These are phyloP conservation scores for Trypanosomatidae sp. DNA, from an alignment of 208 protist species.

Conservation along the genomic window DNA sequence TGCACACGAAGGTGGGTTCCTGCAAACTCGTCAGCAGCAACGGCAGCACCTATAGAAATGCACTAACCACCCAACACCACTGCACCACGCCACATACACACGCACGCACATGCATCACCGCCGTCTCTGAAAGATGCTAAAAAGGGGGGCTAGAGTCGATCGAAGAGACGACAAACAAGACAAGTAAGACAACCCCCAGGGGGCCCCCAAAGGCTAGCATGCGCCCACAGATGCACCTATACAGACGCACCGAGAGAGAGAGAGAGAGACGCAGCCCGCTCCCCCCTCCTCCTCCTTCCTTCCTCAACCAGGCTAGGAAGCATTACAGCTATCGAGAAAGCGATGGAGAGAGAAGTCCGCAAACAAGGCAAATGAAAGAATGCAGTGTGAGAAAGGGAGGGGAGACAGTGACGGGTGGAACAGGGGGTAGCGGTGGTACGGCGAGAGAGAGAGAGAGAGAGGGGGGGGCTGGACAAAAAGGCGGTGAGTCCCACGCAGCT, in stretches of 20 bases:
- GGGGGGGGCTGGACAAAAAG: background rate
- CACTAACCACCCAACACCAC: background rate
- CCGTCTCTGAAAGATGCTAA: background rate
- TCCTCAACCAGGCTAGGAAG: background rate
- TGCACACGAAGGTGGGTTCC: background rate
- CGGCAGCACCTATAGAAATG: background rate
- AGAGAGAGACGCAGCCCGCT: background rate
- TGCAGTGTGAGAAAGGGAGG: conserved; percentile 15
- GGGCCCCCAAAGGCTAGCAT: background rate
- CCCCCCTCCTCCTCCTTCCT: too few species aligned
- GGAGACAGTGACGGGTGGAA: background rate
- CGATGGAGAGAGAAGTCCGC: background rate
- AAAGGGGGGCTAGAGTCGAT: background rate
- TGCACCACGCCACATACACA: background rate
- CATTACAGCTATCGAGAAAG: background rate
- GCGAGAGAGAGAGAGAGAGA: conserved; percentile 10
- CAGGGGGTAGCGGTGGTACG: background rate
- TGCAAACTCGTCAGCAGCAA: background rate
- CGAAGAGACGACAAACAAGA: background rate
- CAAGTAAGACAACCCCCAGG: background rate
- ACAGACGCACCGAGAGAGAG: background rate
- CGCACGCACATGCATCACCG: background rate
- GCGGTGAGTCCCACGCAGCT: background rate
- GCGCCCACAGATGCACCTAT: background rate
- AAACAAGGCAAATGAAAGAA: background rate